These are phyloP conservation scores for Cystobasidium slooffiae DNA, from an alignment of 1,284 basidiomycete genomes.

Conservation along the genomic window DNA sequence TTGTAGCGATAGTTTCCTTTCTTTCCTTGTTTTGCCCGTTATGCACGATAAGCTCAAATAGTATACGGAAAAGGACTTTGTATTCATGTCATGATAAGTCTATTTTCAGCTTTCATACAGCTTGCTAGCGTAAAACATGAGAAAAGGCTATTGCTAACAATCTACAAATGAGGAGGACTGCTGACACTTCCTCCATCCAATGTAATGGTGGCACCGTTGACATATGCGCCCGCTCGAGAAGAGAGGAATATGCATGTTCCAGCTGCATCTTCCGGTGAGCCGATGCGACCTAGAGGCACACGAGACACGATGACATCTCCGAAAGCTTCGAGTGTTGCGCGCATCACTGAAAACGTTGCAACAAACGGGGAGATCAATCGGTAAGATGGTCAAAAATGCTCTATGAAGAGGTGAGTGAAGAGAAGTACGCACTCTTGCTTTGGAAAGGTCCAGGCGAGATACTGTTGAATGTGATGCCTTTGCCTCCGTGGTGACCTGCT, in stretches of 20 bases:
- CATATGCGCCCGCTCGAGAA: slow-evolving; percentile 66
- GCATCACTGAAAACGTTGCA: slow-evolving; percentile 67
- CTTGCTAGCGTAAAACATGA: no score
- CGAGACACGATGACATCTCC: slow-evolving; percentile 61
- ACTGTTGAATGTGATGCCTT: slow-evolving; percentile 70
- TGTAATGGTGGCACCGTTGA: slow-evolving; percentile 67
- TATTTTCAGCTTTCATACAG: no score
- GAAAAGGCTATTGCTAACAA: no score
- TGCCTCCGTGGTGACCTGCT: slow-evolving; percentile 65
- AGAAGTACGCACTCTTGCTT: slow-evolving; percentile 41
- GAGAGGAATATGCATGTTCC: slow-evolving; percentile 68
- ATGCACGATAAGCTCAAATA: no score
- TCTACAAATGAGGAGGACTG: slow-evolving; percentile 30
- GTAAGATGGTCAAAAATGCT: no score
- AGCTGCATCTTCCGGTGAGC: slow-evolving; percentile 68
- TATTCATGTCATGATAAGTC: no score
- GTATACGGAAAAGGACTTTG: no score
- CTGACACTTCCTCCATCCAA: slow-evolving; percentile 63
- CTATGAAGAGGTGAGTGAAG: no score
- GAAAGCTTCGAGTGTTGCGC: slow-evolving; percentile 62
- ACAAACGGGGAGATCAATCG: no score
- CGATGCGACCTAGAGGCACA: slow-evolving; percentile 66
- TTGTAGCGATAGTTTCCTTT: no score
- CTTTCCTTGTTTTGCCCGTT: no score
- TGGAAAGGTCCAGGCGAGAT: slow-evolving; percentile 66